Conservation (phyloP, 2,329 filamentous ascomycete genomes). For the Colletotrichum liaoningense region DNA sequence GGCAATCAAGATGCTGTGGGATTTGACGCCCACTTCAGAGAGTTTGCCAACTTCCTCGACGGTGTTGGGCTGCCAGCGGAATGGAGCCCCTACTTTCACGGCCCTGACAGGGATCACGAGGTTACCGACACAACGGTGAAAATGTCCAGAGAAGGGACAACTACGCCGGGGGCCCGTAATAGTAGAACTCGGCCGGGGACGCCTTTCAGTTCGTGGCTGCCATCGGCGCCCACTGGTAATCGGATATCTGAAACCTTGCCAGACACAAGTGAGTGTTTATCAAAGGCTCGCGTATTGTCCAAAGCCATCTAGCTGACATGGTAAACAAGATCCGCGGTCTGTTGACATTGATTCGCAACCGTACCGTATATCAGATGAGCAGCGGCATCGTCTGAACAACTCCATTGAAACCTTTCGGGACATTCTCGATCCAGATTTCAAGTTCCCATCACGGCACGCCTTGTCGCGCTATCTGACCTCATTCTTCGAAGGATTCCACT, state of each 20-base stretch:
- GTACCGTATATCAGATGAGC: conserved; percentile 47
- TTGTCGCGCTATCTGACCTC: conserved; percentile 49
- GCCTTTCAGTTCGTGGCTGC: conserved; percentile 51
- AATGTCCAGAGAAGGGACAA: conserved; percentile 32
- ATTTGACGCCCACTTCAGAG: conserved; percentile 48
- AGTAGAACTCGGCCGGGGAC: conserved; percentile 43
- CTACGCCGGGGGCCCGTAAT: conserved; percentile 19
- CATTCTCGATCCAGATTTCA: conserved; percentile 44
- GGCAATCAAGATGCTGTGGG: conserved; percentile 30
- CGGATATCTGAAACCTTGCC: conserved; percentile 39
- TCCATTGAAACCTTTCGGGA: conserved; percentile 43
- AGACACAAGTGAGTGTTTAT: conserved; percentile 37
- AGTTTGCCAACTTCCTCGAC: conserved; percentile 52
- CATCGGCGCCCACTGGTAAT: conserved; percentile 47
- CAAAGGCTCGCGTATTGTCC: background rate
- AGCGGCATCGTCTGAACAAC: conserved; percentile 41
- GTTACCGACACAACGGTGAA: conserved; percentile 38
- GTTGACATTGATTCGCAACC: conserved; percentile 37
- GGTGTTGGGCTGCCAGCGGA: conserved; percentile 50
- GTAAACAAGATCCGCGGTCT: conserved; percentile 29
- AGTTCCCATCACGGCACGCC: conserved; percentile 49
- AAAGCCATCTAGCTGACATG: background rate
- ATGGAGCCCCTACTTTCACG: conserved; percentile 51
- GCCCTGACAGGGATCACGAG: conserved; percentile 39
- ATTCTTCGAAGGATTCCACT: conserved; percentile 51